A percentile compares a stretch with the other conserved stretches of the same genome.
phyloP scores from a whole-genome alignment of 345 rosid genomes.

The sweet orange (Citrus sinensis) region DNA sequence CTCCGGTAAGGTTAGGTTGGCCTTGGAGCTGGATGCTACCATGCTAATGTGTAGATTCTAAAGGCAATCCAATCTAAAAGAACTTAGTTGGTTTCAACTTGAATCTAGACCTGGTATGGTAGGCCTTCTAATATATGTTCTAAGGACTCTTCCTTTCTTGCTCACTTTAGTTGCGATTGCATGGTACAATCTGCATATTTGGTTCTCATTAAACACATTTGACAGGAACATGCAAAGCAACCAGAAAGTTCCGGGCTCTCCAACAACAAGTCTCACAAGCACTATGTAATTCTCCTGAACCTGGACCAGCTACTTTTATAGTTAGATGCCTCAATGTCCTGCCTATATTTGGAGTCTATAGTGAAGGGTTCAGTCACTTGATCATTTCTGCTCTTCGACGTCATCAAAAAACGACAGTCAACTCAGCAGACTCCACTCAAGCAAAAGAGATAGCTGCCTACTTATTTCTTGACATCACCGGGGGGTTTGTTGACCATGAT shows the following conservation, averaged over 20 bases:
- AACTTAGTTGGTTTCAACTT: not conserved
- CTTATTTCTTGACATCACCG: constrained; percentile 51
- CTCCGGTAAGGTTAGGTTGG: not conserved
- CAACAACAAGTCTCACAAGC: constrained; percentile 64
- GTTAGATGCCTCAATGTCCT: constrained; percentile 62
- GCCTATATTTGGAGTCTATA: constrained; percentile 60
- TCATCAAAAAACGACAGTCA: constrained; percentile 36
- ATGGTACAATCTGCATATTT: not conserved
- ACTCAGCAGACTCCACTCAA: constrained; percentile 33
- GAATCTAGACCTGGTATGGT: constrained; percentile 1
- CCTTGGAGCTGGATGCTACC: not conserved
- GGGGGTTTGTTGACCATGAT: constrained; percentile 52
- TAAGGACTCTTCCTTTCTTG: not conserved
- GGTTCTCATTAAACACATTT: constrained; percentile 5
- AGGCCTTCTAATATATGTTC: not conserved
- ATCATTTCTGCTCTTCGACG: constrained; percentile 73
- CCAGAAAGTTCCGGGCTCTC: constrained; percentile 67
- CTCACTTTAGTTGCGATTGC: not conserved
- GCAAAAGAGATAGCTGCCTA: constrained; percentile 63
- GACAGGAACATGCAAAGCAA: constrained; percentile 75
- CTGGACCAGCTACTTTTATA: constrained; percentile 72
- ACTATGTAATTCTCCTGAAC: constrained; percentile 60
- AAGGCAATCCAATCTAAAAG: not conserved
- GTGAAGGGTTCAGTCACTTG: constrained; percentile 93
- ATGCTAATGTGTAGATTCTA: not conserved